Conservation (phyloP, 345 rosid genomes). For the Salix arbutifolia region DNA sequence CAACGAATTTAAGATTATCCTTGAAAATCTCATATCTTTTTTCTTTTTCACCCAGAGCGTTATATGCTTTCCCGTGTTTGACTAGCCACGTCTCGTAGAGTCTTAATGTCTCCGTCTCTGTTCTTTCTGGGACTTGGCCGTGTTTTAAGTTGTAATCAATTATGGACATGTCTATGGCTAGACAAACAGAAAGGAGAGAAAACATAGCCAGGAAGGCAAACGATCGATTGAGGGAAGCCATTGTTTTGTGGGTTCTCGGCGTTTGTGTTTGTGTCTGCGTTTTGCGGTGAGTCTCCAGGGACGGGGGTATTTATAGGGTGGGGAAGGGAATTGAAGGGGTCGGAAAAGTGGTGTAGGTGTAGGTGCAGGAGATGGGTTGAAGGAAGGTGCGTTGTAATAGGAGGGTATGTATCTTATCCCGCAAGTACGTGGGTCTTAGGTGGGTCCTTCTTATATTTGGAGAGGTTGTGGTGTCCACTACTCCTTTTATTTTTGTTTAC, state of each 20-base stretch:
- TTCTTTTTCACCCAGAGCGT: constrained; percentile 56
- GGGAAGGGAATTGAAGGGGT: background rate
- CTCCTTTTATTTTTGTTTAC: background rate
- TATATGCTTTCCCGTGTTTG: constrained; percentile 46
- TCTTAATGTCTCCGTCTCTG: constrained; percentile 27
- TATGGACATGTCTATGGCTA: constrained; percentile 53
- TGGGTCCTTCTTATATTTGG: constrained; percentile 3
- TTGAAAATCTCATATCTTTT: constrained; percentile 50
- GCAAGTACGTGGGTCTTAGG: background rate
- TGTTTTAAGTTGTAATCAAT: constrained; percentile 35
- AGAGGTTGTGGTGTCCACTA: background rate
- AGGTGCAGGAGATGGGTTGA: background rate
- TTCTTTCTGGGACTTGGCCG: background rate
- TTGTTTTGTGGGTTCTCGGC: background rate
- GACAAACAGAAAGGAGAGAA: constrained; percentile 9
- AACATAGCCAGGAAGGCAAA: background rate
- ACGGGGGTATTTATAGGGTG: background rate
- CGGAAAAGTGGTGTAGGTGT: background rate
- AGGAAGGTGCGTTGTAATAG: constrained; percentile 7
- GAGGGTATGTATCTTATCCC: background rate
- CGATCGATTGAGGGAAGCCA: background rate
- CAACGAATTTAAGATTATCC: constrained; percentile 54
- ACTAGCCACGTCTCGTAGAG: constrained; percentile 58
- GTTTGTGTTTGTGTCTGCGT: background rate
- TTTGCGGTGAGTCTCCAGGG: background rate